A percentile compares a stretch with the other conserved stretches of the same genome.
phyloP scores from a whole-genome alignment of 768 basidiomycete genomes.

The Termitomyces eurrhizus region DNA sequence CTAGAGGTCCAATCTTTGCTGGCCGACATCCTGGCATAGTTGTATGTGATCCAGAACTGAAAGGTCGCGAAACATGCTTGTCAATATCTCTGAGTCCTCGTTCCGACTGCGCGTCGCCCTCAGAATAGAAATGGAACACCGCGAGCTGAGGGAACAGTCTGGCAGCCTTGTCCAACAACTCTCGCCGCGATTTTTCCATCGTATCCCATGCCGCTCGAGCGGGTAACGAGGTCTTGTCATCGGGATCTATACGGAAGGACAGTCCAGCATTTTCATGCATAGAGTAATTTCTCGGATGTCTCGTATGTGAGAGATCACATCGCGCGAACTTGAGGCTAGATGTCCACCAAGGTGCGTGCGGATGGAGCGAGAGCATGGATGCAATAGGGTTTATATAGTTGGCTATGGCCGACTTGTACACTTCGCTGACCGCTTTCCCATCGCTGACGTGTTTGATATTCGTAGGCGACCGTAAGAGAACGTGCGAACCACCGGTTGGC shows the following conservation, averaged over 20 bases:
- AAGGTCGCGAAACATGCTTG: neutral
- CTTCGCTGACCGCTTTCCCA: slow-evolving; percentile 3
- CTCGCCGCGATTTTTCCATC: slow-evolving; percentile 1
- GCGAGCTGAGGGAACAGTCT: slow-evolving; percentile 5
- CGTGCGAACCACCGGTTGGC: slow-evolving; percentile 1
- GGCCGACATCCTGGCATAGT: neutral
- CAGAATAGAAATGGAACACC: slow-evolving; percentile 8
- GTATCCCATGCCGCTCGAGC: slow-evolving; percentile 1
- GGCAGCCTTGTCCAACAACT: neutral
- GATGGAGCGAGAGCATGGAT: slow-evolving; percentile 10
- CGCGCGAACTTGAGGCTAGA: slow-evolving; percentile 1
- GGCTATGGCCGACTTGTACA: slow-evolving; percentile 1
- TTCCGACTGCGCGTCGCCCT: neutral
- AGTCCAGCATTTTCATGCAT: slow-evolving; percentile 2
- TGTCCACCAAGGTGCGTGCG: slow-evolving; percentile 6
- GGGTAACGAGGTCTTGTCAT: neutral
- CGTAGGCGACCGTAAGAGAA: neutral
- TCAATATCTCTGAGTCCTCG: neutral
- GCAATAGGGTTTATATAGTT: neutral
- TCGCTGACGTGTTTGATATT: slow-evolving; percentile 6
- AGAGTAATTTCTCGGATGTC: neutral
- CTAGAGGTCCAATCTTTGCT: neutral
- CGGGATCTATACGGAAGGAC: neutral
- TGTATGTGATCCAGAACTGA: neutral
- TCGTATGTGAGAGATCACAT: neutral